Base-by-base conservation (phyloP, 139 green algal genomes). In the Chlorella sp. region DNA sequence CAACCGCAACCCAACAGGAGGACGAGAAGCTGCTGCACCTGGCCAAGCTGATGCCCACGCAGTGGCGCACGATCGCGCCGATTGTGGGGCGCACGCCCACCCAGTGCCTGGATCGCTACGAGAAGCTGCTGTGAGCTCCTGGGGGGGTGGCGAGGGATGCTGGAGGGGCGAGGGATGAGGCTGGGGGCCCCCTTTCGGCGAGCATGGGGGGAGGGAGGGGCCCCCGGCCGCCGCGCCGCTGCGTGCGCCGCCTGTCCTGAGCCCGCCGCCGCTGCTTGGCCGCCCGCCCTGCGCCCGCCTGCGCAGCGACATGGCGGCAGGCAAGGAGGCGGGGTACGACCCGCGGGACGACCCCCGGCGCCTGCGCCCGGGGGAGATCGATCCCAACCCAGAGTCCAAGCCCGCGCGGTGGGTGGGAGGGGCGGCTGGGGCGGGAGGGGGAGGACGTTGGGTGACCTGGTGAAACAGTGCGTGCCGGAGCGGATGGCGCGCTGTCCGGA, bases 21-120 rank as follows among this genome's bases (percentile, higher is more conserved):
- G 96, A 99, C 77, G 96, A 99, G 81, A 99, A 99, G 85, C 89
- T 99, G 76, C 90, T 99, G 67, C 96, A 99, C 67, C 79, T 99
- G 71, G 96, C 96, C 71, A 99, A 99, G 89, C 91, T 99, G 12
- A 97, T 99, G 93, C 96, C 96, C 4, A 98, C 94, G 46, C 96
- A 99, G 79, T 99, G 96, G 96, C 85, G 96, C 56, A 99, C 96
- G 33, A 98, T 99, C 36, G 96, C 96, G 6, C 96, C 96, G 25
- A 96, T 99, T 43, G 96, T 99, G 5, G 96, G 96, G 23, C 80
- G 96, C 45, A 99, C 96, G 25, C 88, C 96, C 19, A 87, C 91
- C 45, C 96, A 99, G 85, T 99, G 96, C 82, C 79, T 99, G 69
- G 95, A 99, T 74, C 83, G 92, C 25, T 98, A 99, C 72, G 94